Base-by-base conservation (phyloP, 1,139 yeast species). In the Pichia sp. region DNA sequence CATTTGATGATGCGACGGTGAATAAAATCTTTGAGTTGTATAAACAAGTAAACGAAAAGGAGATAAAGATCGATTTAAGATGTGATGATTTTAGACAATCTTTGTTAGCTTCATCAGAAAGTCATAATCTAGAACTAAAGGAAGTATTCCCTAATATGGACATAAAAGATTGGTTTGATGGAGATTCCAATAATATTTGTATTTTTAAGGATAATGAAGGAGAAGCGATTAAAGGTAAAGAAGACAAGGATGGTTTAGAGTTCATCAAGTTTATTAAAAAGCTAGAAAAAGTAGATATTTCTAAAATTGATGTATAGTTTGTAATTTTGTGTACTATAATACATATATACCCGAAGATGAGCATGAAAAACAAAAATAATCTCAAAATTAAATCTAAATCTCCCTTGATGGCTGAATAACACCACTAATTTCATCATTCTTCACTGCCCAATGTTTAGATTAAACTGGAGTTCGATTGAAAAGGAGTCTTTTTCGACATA, bases 401-500 rank as follows among this genome's bases (percentile, higher is more conserved):
- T n/a, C n/a, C n/a, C n/a, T n/a, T n/a, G n/a, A n/a, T n/a, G n/a
- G n/a, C n/a, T n/a, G n/a, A n/a, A n/a, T n/a, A n/a, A n/a, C n/a
- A n/a, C n/a, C 27, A 25, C 27, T 25, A 25, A 29, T 5, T 29
- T 26, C 5, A 18, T 12, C 27, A 11, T 9, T 13, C 26, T 34
- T 16, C 18, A 32, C 11, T 3, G n/a, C 18, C 3, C 4, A 18
- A 22, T 94, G 23, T 85, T 86, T 64, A 80, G 80, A 58, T 84
- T 85, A 56, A 79, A 83, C 66, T 85, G 95, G 95, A 77, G 79
- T 57, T 73, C 87, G n/a, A 72, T 85, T 44, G 87, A 84, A 57
- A 79, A 85, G 48, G 85, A 82, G 47, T 72, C 80, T 40, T 73
- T 87, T 58, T 73, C 82, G 39, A 68, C 72, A 39, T 81, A 86